A percentile compares a stretch with the other conserved stretches of the same genome.
phyloP scores from a whole-genome alignment of 768 basidiomycete species.

The Arthromyces matolae region DNA sequence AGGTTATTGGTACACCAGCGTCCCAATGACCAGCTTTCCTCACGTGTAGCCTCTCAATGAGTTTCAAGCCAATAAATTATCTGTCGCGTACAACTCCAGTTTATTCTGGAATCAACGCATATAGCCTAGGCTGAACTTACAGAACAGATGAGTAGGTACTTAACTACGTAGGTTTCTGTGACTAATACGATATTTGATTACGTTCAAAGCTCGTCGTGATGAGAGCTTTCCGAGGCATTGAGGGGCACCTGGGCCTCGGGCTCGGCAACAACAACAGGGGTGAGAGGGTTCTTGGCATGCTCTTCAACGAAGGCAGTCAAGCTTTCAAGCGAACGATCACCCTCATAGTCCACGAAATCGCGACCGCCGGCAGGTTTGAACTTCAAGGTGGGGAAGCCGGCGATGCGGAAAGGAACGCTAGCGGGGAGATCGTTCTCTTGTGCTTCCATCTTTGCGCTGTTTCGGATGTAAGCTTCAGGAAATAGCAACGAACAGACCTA shows the following conservation, averaged over 20 bases:
- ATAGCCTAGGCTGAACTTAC: too few relatives aligned
- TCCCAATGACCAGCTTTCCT: too few relatives aligned
- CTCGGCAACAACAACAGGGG: conserved; percentile 30
- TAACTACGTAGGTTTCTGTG: conserved; percentile 11
- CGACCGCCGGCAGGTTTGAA: conserved; percentile 88
- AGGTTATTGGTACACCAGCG: neutral
- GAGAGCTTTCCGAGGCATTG: conserved; percentile 17
- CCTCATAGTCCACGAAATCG: conserved; percentile 91
- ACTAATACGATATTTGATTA: conserved; percentile 3
- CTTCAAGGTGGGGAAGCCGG: conserved; percentile 93
- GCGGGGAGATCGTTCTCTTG: conserved; percentile 94
- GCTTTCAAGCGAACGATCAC: conserved; percentile 86
- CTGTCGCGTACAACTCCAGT: too few relatives aligned
- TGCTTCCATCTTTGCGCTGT: conserved; percentile 92
- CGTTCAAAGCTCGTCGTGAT: conserved; percentile 45
- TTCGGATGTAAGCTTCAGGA: conserved; percentile 13
- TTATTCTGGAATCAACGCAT: too few relatives aligned
- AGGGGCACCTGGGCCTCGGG: conserved; percentile 34
- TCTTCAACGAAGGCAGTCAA: conserved; percentile 81
- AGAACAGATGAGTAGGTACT: conserved; percentile 10
- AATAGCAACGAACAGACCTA: neutral
- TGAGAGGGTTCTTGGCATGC: conserved; percentile 72
- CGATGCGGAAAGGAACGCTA: conserved; percentile 80
- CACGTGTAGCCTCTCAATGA: too few relatives aligned
- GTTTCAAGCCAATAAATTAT: too few relatives aligned